These are phyloP conservation scores for Drechslerella stenobrocha DNA, from an alignment of 2,329 filamentous ascomycete species.

Conservation along the genomic window DNA sequence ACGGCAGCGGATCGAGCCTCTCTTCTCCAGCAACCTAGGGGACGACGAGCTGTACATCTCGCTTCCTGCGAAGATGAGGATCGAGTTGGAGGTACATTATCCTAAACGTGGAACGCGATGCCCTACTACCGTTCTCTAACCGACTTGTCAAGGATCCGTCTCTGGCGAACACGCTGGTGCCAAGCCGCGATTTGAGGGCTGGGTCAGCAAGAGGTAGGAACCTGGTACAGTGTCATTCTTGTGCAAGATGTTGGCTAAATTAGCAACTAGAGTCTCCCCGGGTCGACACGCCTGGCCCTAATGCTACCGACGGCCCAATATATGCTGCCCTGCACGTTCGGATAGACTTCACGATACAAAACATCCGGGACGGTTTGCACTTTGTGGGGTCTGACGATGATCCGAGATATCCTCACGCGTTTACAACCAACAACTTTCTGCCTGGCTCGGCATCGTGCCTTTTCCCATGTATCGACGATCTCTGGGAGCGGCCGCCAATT, in stretches of 20 bases:
- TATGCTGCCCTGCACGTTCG: constrained; percentile 67
- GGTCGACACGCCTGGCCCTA: constrained; percentile 55
- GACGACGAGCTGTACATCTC: constrained; percentile 64
- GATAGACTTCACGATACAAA: constrained; percentile 76
- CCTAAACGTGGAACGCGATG: neutral
- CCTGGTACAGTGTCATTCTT: constrained; percentile 4
- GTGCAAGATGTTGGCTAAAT: constrained; percentile 5
- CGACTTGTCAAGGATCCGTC: constrained; percentile 25
- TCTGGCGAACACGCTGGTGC: constrained; percentile 25
- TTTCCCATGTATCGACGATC: constrained; percentile 91
- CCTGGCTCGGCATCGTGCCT: constrained; percentile 80
- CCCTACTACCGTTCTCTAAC: constrained; percentile 5
- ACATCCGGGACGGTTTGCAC: constrained; percentile 82
- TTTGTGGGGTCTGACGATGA: constrained; percentile 87
- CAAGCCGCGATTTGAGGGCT: constrained; percentile 25
- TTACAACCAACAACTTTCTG: constrained; percentile 78
- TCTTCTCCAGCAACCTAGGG: constrained; percentile 59
- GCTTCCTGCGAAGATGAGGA: constrained; percentile 65
- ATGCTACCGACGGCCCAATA: constrained; percentile 55
- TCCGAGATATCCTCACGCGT: constrained; percentile 83
- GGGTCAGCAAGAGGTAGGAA: constrained; percentile 31
- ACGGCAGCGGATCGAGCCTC: constrained; percentile 67
- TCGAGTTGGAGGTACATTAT: constrained; percentile 60
- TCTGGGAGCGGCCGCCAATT: constrained; percentile 70
- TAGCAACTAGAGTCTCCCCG: constrained; percentile 52